Evolutionary conservation across 768 basidiomycete species (phyloP), one percentile per base, ranked within the genome.

Genomic region (Rhizopogon salebrosus): DNA sequence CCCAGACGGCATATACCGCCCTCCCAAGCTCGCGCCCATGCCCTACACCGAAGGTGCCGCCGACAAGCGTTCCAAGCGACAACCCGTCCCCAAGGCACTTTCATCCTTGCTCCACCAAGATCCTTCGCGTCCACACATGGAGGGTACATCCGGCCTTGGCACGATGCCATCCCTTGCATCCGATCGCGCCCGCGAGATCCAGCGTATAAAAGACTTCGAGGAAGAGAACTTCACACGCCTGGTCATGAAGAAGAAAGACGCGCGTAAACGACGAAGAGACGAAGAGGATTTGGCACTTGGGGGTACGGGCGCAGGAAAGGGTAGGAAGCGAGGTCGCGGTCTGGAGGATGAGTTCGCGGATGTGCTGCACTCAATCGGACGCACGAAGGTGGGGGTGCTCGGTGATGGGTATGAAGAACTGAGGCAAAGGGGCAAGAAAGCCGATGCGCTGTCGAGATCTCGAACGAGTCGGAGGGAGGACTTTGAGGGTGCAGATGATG

Each of bases 161-260:
- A 74, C 76, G 16, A 77, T 78, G 24, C 80, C 84, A 6, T 68
- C 82, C 3, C 67, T 84, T 11, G 66, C 73, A 9, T 76, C 78
- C 10, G 78, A 78, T 23, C 87, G 93, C 20, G 90, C 89, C 9
- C 80, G 83, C 16, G 87, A 94, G 62, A 77, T 98, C 51, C 80
- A 83, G 58, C 80, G 83, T 6, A 81, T 97, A 70, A 83, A 80
- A 48, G 85, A 92, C 56, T 98, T 91, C 67, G 95, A 98, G 72
- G 93, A 95, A 66, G 92, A 92, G 41, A 94, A 95, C 68, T 92
- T 98, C 71, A 90, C 89, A 35, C 85, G 95, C 41, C 62, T 98
- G 49, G 77, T 95, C 54, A 86, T 94, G 82, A 89, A 86, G 65
- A 98, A 98, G 77, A 85, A 83, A 62, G 93, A 95, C 41, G 78